phyloP scores from a whole-genome alignment of 805 yeast species.

The Candida silvicultrix region DNA sequence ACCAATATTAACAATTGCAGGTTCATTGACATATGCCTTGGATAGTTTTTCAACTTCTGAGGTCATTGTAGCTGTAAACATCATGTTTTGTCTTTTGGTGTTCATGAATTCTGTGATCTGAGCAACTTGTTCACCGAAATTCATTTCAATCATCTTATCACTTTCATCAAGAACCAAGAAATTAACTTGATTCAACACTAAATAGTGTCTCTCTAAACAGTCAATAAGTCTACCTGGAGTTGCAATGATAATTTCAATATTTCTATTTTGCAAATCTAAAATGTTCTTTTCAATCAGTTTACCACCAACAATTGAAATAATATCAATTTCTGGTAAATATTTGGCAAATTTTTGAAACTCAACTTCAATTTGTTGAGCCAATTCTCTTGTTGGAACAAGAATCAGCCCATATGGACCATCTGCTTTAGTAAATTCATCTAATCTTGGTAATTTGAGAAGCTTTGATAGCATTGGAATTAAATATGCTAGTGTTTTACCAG shows the following conservation, averaged over 20 bases:
- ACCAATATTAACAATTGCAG: constrained; percentile 66
- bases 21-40: constrained; percentile 49
- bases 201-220: constrained; percentile 59
- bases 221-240: constrained; percentile 93
- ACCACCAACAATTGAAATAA: constrained; percentile 81
- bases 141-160: constrained; percentile 92
- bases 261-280: constrained; percentile 42
- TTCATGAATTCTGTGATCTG: constrained; percentile 55
- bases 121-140: constrained; percentile 77
- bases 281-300: constrained; percentile 75
- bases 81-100: constrained; percentile 56
- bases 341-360: constrained; percentile 53
- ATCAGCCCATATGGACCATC: constrained; percentile 74
- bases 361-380: constrained; percentile 77
- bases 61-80: constrained; percentile 95
- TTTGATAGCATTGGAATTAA: constrained; percentile 64
- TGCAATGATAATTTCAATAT: constrained; percentile 79
- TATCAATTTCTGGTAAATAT: constrained; percentile 34
- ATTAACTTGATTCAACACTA: constrained; percentile 54
- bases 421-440: constrained; percentile 37
- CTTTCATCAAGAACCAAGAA: constrained; percentile 88
- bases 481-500: constrained; percentile 89
- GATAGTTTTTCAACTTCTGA: constrained; percentile 63
- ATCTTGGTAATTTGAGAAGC: constrained; percentile 38
- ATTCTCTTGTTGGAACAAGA: constrained; percentile 89